Base-by-base conservation (phyloP, 148 eudicot genomes). In the Rheum nobile region DNA sequence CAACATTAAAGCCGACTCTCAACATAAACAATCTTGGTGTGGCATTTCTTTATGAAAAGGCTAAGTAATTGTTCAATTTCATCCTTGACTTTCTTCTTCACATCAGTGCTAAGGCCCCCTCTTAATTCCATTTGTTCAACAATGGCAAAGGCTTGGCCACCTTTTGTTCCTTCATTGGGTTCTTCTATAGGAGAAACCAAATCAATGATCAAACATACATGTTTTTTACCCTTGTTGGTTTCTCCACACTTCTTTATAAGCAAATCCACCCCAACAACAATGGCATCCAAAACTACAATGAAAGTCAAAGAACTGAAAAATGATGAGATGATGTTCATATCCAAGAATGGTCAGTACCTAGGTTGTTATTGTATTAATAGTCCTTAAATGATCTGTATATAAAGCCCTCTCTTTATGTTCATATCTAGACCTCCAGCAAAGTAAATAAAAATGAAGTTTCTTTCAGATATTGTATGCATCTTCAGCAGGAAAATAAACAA, bases 251-350 rank as follows among this genome's bases (percentile, higher is more conserved):
- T 95, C 85, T 95, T 95, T 72, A 95, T 92, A 65, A 95, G 83
- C 92, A 92, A 87, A 81, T 95, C 99, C 94, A 95, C 90, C 42
- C 92, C 99, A 81, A 92, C 99, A 84, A 95, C 89, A 79, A 95
- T 85, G 73, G 96, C 99, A 87, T 95, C 99, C 73, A 95, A 84
- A 90, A 90, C 99, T 92, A 75, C 38, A 26, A 80, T 41, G 34
- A 41, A 76, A 77, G 90, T 94, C 81, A 94, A 91, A 96, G 90
- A 52, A 77, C 67, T 76, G 72, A 83, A 50, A 34, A 19, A n/a
- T n/a, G n/a, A n/a, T n/a, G n/a, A n/a, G n/a, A n/a, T n/a, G n/a
- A n/a, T n/a, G n/a, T n/a, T n/a, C n/a, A n/a, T n/a, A n/a, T n/a
- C n/a, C n/a, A n/a, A n/a, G n/a, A n/a, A n/a, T n/a, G n/a, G n/a